A percentile compares a stretch with the other conserved stretches of the same genome.
Evolutionary conservation across 2,329 filamentous ascomycete species (phyloP).

Genomic region (Colletotrichum tanaceti): DNA sequence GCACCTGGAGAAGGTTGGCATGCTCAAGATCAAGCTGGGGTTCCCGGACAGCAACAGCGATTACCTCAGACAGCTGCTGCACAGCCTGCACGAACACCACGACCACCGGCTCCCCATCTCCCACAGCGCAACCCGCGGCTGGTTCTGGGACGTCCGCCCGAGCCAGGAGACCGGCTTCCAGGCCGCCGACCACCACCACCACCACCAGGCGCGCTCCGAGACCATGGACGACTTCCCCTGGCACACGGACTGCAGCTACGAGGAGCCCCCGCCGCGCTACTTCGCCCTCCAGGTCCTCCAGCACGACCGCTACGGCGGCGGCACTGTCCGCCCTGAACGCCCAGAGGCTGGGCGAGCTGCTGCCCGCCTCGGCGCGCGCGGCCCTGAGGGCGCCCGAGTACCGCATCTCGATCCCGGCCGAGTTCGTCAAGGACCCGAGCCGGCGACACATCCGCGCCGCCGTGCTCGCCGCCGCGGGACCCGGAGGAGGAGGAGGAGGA

Average conservation of each 20-base stretch:
- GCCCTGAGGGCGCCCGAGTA: constrained; percentile 47
- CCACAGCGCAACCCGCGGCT: constrained; percentile 55
- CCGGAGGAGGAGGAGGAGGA: too few species aligned
- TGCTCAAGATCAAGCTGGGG: constrained; percentile 51
- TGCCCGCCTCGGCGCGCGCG: constrained; percentile 44
- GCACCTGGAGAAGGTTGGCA: constrained; percentile 42
- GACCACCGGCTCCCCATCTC: constrained; percentile 53
- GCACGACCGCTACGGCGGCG: constrained; percentile 54
- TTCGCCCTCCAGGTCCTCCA: constrained; percentile 57
- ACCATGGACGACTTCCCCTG: constrained; percentile 57
- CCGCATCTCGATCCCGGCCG: constrained; percentile 48
- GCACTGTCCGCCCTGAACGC: constrained; percentile 55
- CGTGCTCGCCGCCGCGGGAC: constrained; percentile 42
- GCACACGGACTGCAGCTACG: constrained; percentile 60
- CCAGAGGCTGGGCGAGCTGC: constrained; percentile 43
- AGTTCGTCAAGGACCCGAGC: constrained; percentile 49
- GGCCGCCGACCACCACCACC: constrained; percentile 46
- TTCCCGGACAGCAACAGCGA: constrained; percentile 50
- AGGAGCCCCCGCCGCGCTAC: constrained; percentile 50
- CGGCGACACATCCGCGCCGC: constrained; percentile 43
- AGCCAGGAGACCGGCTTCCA: constrained; percentile 46
- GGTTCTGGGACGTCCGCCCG: constrained; percentile 59
- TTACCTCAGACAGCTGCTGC: constrained; percentile 51
- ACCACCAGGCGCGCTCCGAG: constrained; percentile 53
- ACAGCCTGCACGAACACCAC: constrained; percentile 49